Evolutionary conservation across 2,329 filamentous ascomycete genomes (phyloP), one percentile per base, ranked within the genome.

Genomic region (Hortaea werneckii): DNA sequence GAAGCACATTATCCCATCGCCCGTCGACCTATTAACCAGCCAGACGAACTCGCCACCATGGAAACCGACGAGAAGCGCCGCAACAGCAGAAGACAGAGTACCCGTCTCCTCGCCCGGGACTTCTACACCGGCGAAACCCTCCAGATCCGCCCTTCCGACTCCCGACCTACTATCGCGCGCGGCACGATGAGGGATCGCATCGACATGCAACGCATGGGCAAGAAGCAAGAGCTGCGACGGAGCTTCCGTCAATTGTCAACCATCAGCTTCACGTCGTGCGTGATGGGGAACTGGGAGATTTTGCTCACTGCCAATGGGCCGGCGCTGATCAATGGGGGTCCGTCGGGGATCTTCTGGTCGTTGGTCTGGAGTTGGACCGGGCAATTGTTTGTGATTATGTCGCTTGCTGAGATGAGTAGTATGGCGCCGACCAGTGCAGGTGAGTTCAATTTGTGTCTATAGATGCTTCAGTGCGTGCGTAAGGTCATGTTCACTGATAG

Each of bases 201-300:
- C 10, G 46, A 45, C n/a, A 41, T 41, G 40, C 32, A 49, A 44
- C 11, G 41, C 27, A 40, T 38, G 47, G 50, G 42, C 29, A 40
- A 44, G 28, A 52, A 54, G 28, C 50, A 51, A 40, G 47, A 56
- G 30, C 51, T 58, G 11, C 54, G 54, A 29, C 48, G 46, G 28
- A 54, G 55, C 13, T 58, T 58, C 40, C 51, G 54, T 6, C 47
- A 52, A 7, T 40, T 58, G 4, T 54, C 54, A 1, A 55, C 50
- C 5, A 50, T 37, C 6, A 69, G 69, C 6, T 75, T 75, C 49
- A 67, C 67, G 11, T 72, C 70, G 44, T 69, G 71, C 6, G 67
- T 74, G 27, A 69, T 74, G 50, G 70, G 70, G 37, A 76, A 73
- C 0, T 77, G 71, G 74, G 75, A 78, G 53, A 64, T 68, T 12